These are phyloP conservation scores for Aspergillus thermomutatus DNA, from an alignment of 2,329 filamentous ascomycete species.

Conservation along the genomic window DNA sequence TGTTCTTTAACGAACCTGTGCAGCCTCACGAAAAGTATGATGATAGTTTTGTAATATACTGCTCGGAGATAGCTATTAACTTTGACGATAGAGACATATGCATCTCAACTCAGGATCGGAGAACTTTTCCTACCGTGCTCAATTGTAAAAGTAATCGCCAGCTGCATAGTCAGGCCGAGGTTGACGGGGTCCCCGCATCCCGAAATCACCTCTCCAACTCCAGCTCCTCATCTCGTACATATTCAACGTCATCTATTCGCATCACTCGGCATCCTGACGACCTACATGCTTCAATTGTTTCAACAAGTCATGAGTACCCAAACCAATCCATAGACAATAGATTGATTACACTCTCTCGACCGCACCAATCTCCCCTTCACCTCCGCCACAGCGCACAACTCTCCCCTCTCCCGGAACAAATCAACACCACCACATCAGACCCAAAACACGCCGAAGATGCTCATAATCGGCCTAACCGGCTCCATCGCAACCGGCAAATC, in stretches of 20 bases:
- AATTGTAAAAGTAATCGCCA: not conserved
- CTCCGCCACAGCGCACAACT: not conserved
- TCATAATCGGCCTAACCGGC: constrained; percentile 92
- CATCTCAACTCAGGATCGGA: not conserved
- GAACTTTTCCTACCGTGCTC: not conserved
- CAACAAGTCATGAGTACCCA: not conserved
- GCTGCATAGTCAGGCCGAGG: constrained; percentile 15
- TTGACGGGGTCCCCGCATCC: constrained; percentile 22
- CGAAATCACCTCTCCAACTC: not conserved
- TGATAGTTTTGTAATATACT: not conserved
- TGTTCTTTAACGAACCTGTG: not conserved
- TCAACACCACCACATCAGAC: not conserved
- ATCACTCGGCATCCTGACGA: not conserved
- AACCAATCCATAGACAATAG: not conserved
- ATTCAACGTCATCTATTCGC: not conserved
- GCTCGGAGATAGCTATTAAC: not conserved
- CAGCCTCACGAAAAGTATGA: not conserved
- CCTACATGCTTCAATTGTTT: not conserved
- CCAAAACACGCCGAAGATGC: constrained; percentile 58
- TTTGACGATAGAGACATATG: not conserved
- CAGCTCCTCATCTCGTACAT: not conserved
- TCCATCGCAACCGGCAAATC: constrained; percentile 98
- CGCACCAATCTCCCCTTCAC: too few species aligned
- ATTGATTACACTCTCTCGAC: too few species aligned
- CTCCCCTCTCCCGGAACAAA: not conserved